Percentiles rank a stretch among this genome's conserved stretches.
Evolutionary conservation across 179 eudicot species (phyloP).

Genomic region (Beta macrorhiza): DNA sequence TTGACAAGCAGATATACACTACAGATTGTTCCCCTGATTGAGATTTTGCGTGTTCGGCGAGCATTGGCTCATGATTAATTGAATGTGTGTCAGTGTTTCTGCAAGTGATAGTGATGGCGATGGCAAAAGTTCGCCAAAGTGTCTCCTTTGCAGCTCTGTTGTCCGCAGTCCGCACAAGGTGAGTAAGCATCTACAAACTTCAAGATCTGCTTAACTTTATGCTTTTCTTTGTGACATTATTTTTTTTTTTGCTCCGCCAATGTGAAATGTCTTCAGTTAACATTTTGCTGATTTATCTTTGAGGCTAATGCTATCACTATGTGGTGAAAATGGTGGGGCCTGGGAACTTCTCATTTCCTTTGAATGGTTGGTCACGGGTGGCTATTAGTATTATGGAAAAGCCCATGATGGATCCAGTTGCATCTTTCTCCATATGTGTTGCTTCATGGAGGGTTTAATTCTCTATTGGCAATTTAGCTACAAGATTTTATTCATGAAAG

Average conservation of each 20-base stretch:
- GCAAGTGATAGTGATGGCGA: conserved; percentile 6
- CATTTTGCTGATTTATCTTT: background rate
- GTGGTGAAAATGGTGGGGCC: conserved; percentile 4
- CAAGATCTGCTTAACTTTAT: background rate
- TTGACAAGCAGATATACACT: conserved; percentile 28
- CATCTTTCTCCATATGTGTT: conserved; percentile 6
- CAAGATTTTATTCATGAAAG: background rate
- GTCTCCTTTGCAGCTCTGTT: conserved; percentile 1
- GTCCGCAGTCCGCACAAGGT: background rate
- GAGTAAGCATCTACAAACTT: background rate
- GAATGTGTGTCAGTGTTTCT: background rate
- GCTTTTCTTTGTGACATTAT: background rate
- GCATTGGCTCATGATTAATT: background rate
- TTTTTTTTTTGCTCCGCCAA: background rate
- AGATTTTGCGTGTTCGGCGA: background rate
- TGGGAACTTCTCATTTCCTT: background rate
- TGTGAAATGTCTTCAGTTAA: background rate
- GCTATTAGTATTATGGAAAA: background rate
- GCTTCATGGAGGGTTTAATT: background rate
- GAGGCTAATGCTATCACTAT: background rate
- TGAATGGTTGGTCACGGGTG: background rate
- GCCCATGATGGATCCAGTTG: background rate
- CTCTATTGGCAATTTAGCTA: background rate
- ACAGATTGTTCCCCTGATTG: conserved; percentile 23
- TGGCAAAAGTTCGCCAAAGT: background rate